Conservation (phyloP, 345 rosid genomes). For the Sisymbrium altissimum region DNA sequence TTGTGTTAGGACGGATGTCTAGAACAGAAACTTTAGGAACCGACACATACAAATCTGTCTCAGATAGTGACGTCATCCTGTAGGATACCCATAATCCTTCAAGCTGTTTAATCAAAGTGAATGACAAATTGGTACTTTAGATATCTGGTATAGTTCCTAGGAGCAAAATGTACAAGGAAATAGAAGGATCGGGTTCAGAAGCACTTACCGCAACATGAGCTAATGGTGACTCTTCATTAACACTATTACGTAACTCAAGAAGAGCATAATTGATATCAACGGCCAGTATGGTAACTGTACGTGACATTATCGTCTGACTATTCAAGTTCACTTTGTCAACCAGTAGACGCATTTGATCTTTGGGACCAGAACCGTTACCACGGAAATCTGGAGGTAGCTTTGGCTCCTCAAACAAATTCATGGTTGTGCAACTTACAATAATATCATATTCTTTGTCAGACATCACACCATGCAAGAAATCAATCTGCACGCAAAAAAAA, state of each 20-base stretch:
- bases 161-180: conserved; percentile 1
- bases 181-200: conserved; percentile 13
- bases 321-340: conserved; percentile 94
- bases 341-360: conserved; percentile 72
- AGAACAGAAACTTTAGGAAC: conserved; percentile 83
- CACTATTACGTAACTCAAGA: conserved; percentile 82
- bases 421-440: conserved; percentile 56
- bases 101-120: conserved; percentile 50
- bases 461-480: conserved; percentile 75
- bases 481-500: conserved; percentile 59
- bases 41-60: conserved; percentile 88
- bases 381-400: conserved; percentile 93
- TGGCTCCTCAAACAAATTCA: conserved; percentile 83
- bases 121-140: conserved; percentile 10
- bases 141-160: conserved; percentile 1
- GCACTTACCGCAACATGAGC: conserved; percentile 84
- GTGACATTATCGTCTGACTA: conserved; percentile 81
- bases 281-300: conserved; percentile 73
- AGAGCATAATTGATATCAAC: conserved; percentile 87
- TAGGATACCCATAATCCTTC: conserved; percentile 97
- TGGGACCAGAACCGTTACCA: conserved; percentile 63
- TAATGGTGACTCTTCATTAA: conserved; percentile 75
- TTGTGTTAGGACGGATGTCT: conserved; percentile 82
- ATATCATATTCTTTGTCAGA: conserved; percentile 90
- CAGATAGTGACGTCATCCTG: conserved; percentile 82